Conservation (phyloP, 192 early-diverging fungal species). For the Linnemannia zychae region DNA sequence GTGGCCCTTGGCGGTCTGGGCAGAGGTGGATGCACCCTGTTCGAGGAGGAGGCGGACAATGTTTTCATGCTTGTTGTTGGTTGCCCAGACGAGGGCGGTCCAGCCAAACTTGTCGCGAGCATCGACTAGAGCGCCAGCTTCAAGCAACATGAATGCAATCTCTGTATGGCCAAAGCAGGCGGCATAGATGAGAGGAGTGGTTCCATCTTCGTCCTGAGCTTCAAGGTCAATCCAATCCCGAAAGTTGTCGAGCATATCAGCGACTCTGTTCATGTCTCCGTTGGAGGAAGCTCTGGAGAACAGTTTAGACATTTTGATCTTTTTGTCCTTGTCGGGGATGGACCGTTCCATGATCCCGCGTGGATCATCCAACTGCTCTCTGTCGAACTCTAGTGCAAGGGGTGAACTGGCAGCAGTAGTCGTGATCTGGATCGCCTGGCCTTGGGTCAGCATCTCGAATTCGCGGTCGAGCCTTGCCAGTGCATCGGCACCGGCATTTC, state of each 20-base stretch:
- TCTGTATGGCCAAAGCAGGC: conserved; percentile 88
- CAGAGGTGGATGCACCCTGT: conserved; percentile 78
- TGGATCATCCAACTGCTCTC: conserved; percentile 54
- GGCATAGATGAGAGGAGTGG: conserved; percentile 89
- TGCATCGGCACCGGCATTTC: conserved; percentile 26
- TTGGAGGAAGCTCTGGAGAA: conserved; percentile 81
- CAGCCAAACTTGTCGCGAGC: conserved; percentile 86
- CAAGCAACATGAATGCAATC: conserved; percentile 77
- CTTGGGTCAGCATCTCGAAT: conserved; percentile 50
- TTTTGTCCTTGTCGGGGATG: conserved; percentile 68
- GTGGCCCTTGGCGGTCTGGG: conserved; percentile 77
- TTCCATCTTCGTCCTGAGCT: conserved; percentile 87
- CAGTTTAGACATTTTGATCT: conserved; percentile 68
- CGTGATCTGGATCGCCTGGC: conserved; percentile 46
- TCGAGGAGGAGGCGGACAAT: conserved; percentile 83
- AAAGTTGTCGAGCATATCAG: conserved; percentile 70
- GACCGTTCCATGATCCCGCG: conserved; percentile 51
- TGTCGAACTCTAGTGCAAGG: conserved; percentile 32
- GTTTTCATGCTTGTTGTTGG: conserved; percentile 82
- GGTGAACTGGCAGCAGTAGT: conserved; percentile 30
- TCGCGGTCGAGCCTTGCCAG: conserved; percentile 46
- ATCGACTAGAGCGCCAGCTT: conserved; percentile 82
- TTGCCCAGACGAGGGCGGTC: conserved; percentile 94
- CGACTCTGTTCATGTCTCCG: conserved; percentile 76
- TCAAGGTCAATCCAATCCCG: conserved; percentile 80